Conservation (phyloP, 2,329 filamentous ascomycete species). For the Talaromyces atroroseus region DNA sequence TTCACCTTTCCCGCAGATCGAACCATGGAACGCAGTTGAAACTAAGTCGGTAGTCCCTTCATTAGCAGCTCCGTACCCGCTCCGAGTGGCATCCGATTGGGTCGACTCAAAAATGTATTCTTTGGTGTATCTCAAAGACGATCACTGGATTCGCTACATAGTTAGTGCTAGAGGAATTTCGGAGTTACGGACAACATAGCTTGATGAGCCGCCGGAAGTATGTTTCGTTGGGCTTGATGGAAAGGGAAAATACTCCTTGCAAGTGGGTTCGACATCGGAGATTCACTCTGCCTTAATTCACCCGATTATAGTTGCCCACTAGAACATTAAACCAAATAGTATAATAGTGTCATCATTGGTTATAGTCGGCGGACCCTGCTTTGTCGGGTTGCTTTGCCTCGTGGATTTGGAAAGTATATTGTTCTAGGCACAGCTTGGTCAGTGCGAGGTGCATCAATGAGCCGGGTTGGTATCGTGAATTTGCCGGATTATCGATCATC, state of each 20-base stretch:
- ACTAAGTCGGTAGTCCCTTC: neutral
- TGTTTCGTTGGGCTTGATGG: neutral
- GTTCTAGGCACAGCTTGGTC: neutral
- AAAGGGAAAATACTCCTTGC: neutral
- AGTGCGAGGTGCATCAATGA: neutral
- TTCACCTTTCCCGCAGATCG: neutral
- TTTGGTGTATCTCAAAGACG: slow-evolving; percentile 70
- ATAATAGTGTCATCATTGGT: neutral
- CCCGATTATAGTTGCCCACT: neutral
- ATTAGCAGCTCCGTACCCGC: slow-evolving; percentile 43
- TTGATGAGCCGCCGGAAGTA: neutral
- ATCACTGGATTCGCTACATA: slow-evolving; percentile 31
- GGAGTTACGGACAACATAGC: neutral
- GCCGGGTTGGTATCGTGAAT: neutral
- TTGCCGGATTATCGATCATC: neutral
- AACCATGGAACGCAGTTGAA: neutral
- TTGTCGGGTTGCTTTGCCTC: neutral
- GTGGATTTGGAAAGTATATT: neutral
- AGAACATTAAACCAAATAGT: neutral
- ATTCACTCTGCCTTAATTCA: neutral
- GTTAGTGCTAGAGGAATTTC: neutral
- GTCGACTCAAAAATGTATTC: slow-evolving; percentile 69
- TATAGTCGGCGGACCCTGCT: neutral
- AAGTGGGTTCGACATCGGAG: neutral
- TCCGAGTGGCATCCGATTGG: slow-evolving; percentile 84